Evolutionary conservation across 495 filamentous ascomycete genomes (phyloP).

Genomic region (Xanthoparmelia taractica): DNA sequence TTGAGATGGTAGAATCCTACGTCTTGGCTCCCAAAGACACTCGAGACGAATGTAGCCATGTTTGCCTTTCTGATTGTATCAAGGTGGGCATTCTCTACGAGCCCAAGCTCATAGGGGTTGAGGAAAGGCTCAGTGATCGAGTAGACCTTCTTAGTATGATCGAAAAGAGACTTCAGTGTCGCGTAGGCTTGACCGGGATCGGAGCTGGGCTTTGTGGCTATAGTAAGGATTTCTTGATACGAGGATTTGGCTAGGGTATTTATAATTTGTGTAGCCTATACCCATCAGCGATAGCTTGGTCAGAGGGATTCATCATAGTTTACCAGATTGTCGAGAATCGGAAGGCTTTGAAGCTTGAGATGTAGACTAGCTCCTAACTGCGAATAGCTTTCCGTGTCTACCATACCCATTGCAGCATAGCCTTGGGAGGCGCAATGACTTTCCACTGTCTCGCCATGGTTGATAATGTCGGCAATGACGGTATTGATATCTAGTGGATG

Average conservation of each 20-base stretch:
- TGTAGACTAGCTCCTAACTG: constrained; percentile 50
- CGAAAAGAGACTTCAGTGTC: constrained; percentile 70
- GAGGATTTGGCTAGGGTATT: constrained; percentile 59
- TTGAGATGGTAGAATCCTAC: constrained; percentile 77
- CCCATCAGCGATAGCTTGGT: constrained; percentile 18
- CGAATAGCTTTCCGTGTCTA: constrained; percentile 35
- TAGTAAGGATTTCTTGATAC: constrained; percentile 64
- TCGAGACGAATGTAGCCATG: constrained; percentile 74
- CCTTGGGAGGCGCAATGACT: constrained; percentile 31
- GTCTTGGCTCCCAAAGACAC: constrained; percentile 75
- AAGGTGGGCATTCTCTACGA: constrained; percentile 57
- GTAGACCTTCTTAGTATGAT: constrained; percentile 73
- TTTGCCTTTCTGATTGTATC: constrained; percentile 81
- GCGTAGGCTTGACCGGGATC: constrained; percentile 75
- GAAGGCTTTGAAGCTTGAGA: constrained; percentile 59
- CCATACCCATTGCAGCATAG: constrained; percentile 30
- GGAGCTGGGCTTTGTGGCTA: constrained; percentile 64
- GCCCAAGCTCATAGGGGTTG: constrained; percentile 61
- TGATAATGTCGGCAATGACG: constrained; percentile 41
- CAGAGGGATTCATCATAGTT: constrained; percentile 18
- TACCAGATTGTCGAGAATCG: constrained; percentile 67
- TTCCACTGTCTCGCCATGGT: constrained; percentile 43
- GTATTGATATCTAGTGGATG: constrained; percentile 34
- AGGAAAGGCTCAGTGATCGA: constrained; percentile 63
- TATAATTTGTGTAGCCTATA: constrained; percentile 62